Evolutionary conservation across 2,329 filamentous ascomycete species (phyloP).

Genomic region (Cladophialophora exuberans): DNA sequence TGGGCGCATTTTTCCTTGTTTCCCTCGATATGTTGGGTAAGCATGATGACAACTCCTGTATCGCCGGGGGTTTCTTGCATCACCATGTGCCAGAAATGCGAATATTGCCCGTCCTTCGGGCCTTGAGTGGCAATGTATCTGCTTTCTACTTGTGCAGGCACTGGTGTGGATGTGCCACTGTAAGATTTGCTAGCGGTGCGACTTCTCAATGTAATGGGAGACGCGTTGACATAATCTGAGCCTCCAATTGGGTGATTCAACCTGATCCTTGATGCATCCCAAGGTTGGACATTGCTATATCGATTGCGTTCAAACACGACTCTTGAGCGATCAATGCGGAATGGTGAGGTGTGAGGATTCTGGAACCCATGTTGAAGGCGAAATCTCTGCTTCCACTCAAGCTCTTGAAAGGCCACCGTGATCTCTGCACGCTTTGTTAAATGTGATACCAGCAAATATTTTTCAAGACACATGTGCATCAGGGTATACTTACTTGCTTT

Average conservation of each 20-base stretch:
- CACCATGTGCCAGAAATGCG: constrained; percentile 95
- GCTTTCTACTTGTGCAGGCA: constrained; percentile 37
- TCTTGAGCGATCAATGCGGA: constrained; percentile 61
- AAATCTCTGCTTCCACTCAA: constrained; percentile 63
- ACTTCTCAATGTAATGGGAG: constrained; percentile 64
- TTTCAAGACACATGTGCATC: not conserved
- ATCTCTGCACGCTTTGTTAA: constrained; percentile 50
- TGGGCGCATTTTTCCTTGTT: constrained; percentile 81
- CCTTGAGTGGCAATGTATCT: constrained; percentile 87
- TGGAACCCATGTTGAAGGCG: constrained; percentile 54
- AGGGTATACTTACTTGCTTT: constrained; percentile 28
- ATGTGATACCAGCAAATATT: not conserved
- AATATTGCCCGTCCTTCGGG: constrained; percentile 73
- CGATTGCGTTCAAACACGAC: constrained; percentile 71
- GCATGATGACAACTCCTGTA: constrained; percentile 86
- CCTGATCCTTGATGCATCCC: constrained; percentile 81
- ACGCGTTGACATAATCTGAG: constrained; percentile 82
- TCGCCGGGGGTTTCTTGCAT: constrained; percentile 72
- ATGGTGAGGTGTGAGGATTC: constrained; percentile 56
- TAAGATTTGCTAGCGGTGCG: constrained; percentile 49
- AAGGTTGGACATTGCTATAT: constrained; percentile 88
- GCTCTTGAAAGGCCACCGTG: constrained; percentile 61
- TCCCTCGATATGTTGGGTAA: constrained; percentile 84
- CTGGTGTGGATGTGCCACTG: constrained; percentile 39
- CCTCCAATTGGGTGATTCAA: constrained; percentile 74